Percentiles rank a stretch among this genome's conserved stretches.
These are phyloP conservation scores for Cicer yamashitae DNA, from an alignment of 306 rosid species.

Conservation along the genomic window DNA sequence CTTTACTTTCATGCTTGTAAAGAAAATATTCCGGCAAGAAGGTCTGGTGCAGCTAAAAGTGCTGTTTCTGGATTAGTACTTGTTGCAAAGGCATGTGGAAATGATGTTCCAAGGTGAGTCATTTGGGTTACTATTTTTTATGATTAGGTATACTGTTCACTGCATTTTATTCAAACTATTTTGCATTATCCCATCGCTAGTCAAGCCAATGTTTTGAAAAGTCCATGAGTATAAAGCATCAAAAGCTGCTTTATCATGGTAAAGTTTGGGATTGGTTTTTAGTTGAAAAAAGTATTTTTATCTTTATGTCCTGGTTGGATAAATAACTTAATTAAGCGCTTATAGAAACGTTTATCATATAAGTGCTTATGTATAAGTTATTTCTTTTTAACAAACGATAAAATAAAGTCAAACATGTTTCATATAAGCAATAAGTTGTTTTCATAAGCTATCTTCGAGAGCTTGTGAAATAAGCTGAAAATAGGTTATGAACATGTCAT, in stretches of 20 bases:
- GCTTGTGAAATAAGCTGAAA: too few species aligned
- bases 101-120: conserved; percentile 90
- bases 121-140: conserved; percentile 29
- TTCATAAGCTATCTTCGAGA: too few species aligned
- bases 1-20: conserved; percentile 86
- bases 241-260: conserved; percentile 30
- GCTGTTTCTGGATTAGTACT: conserved; percentile 90
- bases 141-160: conserved; percentile 11
- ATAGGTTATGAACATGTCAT: too few species aligned
- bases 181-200: conserved; percentile 24
- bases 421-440: too few species aligned
- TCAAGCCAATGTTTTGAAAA: conserved; percentile 26
- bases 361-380: too few species aligned
- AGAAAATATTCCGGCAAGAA: conserved; percentile 66
- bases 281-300: neutral
- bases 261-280: conserved; percentile 12
- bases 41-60: conserved; percentile 86
- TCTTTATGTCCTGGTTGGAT: neutral
- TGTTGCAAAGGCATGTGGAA: conserved; percentile 97
- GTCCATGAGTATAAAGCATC: conserved; percentile 19
- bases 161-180: conserved; percentile 26
- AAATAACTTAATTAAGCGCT: too few species aligned
- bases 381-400: too few species aligned
- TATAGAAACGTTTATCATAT: too few species aligned
- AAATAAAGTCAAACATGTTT: too few species aligned